Percentiles rank a stretch among this genome's conserved stretches.
Conservation (phyloP, 2,329 filamentous ascomycete genomes). For the Berkeleyomyces basicola region DNA sequence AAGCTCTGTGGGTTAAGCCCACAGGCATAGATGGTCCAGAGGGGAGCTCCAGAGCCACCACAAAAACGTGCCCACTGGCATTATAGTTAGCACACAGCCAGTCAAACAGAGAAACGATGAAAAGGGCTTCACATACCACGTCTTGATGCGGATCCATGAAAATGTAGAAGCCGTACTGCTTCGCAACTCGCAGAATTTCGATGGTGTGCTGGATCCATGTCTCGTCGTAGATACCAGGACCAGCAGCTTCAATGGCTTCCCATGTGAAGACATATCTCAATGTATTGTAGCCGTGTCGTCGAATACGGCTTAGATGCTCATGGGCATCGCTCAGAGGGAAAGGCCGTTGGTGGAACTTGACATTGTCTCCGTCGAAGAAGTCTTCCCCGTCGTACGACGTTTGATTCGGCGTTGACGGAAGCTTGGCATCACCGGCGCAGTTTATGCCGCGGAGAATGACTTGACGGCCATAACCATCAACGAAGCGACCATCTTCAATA, state of each 20-base stretch:
- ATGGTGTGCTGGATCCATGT: conserved; percentile 88
- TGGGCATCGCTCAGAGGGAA: conserved; percentile 73
- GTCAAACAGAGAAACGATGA: neutral
- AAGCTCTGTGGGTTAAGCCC: conserved; percentile 80
- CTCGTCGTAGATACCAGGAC: conserved; percentile 85
- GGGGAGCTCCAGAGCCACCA: conserved; percentile 84
- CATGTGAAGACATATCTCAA: conserved; percentile 96
- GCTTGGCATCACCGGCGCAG: conserved; percentile 77
- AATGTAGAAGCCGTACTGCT: conserved; percentile 81
- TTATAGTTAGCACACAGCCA: conserved; percentile 17
- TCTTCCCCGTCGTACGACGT: conserved; percentile 61
- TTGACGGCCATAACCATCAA: conserved; percentile 66
- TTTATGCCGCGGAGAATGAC: conserved; percentile 89
- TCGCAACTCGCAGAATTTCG: conserved; percentile 64
- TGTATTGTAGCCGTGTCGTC: conserved; percentile 85
- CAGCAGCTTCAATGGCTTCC: conserved; percentile 92
- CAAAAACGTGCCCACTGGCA: conserved; percentile 78
- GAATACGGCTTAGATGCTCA: conserved; percentile 69
- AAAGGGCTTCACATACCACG: conserved; percentile 43
- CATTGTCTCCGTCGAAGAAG: conserved; percentile 86
- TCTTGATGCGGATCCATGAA: conserved; percentile 99
- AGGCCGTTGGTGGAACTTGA: conserved; percentile 75
- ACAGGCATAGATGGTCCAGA: conserved; percentile 95
- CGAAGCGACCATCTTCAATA: conserved; percentile 74
- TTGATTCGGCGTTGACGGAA: conserved; percentile 62